These are phyloP conservation scores for Exophiala alcalophila DNA, from an alignment of 2,329 filamentous ascomycete genomes.

Conservation along the genomic window DNA sequence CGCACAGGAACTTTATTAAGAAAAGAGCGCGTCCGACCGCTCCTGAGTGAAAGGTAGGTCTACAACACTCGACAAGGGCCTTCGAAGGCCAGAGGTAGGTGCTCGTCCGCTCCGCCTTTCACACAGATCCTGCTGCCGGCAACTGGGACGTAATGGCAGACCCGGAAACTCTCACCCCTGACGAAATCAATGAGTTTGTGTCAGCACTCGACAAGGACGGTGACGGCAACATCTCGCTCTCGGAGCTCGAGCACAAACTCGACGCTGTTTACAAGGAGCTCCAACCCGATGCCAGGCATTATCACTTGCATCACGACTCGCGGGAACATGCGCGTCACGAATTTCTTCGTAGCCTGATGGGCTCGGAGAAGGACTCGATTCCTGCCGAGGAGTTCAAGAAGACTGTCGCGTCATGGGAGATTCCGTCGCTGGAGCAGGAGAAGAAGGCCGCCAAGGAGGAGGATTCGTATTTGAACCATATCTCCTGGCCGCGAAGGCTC, in stretches of 20 bases:
- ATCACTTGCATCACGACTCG: constrained; percentile 45
- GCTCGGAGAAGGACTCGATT: constrained; percentile 37
- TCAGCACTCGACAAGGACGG: constrained; percentile 53
- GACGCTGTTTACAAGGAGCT: constrained; percentile 54
- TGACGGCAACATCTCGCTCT: constrained; percentile 53
- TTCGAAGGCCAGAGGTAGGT: too few relatives aligned
- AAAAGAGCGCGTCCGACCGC: too few relatives aligned
- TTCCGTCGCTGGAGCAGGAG: constrained; percentile 49
- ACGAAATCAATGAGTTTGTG: constrained; percentile 54
- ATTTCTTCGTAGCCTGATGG: constrained; percentile 53
- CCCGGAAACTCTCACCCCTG: constrained; percentile 39
- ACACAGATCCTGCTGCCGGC: too few relatives aligned
- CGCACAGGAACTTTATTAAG: too few relatives aligned
- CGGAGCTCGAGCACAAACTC: constrained; percentile 53
- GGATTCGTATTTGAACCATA: constrained; percentile 46
- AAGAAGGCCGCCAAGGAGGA: constrained; percentile 49
- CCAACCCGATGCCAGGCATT: constrained; percentile 42
- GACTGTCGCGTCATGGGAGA: constrained; percentile 47
- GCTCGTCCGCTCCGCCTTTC: too few relatives aligned
- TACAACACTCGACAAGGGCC: too few relatives aligned
- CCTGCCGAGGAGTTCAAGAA: constrained; percentile 48
- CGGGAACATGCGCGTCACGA: constrained; percentile 44
- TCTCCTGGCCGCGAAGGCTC: constrained; percentile 47
- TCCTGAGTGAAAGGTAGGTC: too few relatives aligned
- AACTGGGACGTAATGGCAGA: constrained; percentile 5